phyloP scores from a whole-genome alignment of 371 early-diverging fungal genomes.

The Rhizomucor pusillus region DNA sequence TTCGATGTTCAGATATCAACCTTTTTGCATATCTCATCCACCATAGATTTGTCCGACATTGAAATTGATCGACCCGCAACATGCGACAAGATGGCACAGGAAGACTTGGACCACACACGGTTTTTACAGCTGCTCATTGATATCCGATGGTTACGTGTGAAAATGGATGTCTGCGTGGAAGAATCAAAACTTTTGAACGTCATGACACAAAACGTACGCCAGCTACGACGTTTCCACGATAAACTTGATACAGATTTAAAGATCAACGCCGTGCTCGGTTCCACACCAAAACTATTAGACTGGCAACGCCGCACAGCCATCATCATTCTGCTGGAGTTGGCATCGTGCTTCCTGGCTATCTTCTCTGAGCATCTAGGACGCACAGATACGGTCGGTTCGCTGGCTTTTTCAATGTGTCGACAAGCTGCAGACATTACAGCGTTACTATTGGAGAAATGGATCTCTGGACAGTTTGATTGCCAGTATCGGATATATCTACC shows the following conservation, averaged over 20 bases:
- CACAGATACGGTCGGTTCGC: not conserved
- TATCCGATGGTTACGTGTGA: conserved; percentile 17
- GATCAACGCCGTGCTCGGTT: conserved; percentile 1
- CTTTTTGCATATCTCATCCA: conserved; percentile 11
- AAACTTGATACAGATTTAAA: conserved; percentile 10
- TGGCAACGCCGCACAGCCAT: conserved; percentile 12
- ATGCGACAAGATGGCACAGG: conserved; percentile 12
- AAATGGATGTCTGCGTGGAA: conserved; percentile 11
- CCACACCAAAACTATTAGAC: not conserved
- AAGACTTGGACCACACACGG: conserved; percentile 15
- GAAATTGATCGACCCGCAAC: conserved; percentile 13
- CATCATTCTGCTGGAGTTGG: conserved; percentile 17
- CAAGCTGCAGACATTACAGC: conserved; percentile 19
- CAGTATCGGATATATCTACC: conserved; percentile 16
- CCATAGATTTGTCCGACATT: conserved; percentile 13
- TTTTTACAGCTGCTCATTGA: conserved; percentile 14
- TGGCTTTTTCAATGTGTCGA: conserved; percentile 19
- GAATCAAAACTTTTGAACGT: conserved; percentile 10
- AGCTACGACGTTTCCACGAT: conserved; percentile 19
- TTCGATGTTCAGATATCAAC: conserved; percentile 21
- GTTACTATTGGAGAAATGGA: conserved; percentile 20
- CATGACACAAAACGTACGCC: conserved; percentile 19
- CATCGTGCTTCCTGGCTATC: conserved; percentile 13
- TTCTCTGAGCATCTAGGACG: conserved; percentile 9
- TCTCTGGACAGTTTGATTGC: conserved; percentile 13